Evolutionary conservation across 148 eudicot species (phyloP), one percentile per base, ranked within the genome.

Genomic region (Arctostaphylos glauca): DNA sequence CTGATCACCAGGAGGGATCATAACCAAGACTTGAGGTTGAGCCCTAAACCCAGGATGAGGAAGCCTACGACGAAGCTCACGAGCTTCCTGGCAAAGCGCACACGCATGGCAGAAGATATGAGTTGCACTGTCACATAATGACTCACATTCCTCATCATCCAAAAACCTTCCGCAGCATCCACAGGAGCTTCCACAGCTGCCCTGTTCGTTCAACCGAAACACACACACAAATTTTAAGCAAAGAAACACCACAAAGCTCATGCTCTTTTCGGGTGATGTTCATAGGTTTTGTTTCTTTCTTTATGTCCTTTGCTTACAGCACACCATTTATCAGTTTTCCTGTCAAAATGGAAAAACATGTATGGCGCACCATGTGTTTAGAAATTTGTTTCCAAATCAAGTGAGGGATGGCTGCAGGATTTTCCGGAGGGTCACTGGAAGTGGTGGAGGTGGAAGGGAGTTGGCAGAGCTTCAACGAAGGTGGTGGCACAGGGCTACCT

Each of bases 51-150:
- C 92, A 3, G 97, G 97, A 86, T 95, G 98, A 83, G 94, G 92
- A 66, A 93, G 86, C 93, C 97, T 92, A 41, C 95, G 96, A 47
- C 98, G 96, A 64, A 94, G 83, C 82, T 95, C 98, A 46, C 98
- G 92, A 58, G 92, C 98, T 89, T 93, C 98, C 89, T 95, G 98
- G 84, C 98, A 95, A 81, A 95, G 93, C 3, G 98, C 92, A 80
- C 98, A 95, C 9, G 90, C 86, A 72, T 95, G 98, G 85, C 97
- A 95, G 83, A 94, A 90, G 67, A 91, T 73, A 81, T 95, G 98
- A 62, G 96, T 87, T 14, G 90, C 92, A 50, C 91, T 83, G 81
- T 95, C 98, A 71, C 96, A 95, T 6, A 89, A 90, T 41, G 88
- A 70, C 78, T 95, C 98, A 5, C 92, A 90, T 49, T 92, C 84